Evolutionary conservation across 345 rosid genomes (phyloP).

Genomic region (Cardiospermum halicacabum): DNA sequence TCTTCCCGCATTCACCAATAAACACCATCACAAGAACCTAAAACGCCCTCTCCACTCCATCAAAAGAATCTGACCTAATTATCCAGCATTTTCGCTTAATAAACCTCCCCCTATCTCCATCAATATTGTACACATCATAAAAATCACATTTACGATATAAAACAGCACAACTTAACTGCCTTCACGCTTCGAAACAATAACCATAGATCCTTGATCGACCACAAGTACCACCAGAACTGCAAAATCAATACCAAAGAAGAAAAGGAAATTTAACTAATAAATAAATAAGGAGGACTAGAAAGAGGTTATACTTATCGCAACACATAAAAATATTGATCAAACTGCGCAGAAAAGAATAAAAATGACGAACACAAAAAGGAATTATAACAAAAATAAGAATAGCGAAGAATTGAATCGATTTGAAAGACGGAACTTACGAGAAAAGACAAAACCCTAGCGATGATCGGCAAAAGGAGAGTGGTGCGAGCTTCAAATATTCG

Average conservation of each 20-base stretch:
- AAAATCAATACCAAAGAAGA: not conserved
- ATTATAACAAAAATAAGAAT: not conserved
- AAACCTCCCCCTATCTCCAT: constrained; percentile 7
- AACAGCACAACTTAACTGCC: not conserved
- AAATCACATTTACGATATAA: not conserved
- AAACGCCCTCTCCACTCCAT: not conserved
- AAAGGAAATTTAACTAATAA: too few species aligned
- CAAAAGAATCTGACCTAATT: not conserved
- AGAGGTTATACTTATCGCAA: not conserved
- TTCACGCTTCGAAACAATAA: not conserved
- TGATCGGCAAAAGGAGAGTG: not conserved
- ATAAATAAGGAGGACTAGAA: too few species aligned
- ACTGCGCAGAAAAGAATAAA: not conserved
- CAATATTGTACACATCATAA: not conserved
- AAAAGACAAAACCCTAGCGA: not conserved
- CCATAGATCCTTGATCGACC: not conserved
- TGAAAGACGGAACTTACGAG: constrained; percentile 14
- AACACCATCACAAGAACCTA: not conserved
- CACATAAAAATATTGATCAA: not conserved
- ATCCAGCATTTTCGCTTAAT: not conserved
- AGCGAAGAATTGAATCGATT: not conserved
- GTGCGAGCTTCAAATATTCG: constrained; percentile 3
- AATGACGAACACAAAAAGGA: not conserved
- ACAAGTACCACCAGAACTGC: constrained; percentile 6
- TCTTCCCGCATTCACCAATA: constrained; percentile 19